phyloP scores from a whole-genome alignment of 2,329 filamentous ascomycete genomes.

The Colletotrichum neosansevieriae region DNA sequence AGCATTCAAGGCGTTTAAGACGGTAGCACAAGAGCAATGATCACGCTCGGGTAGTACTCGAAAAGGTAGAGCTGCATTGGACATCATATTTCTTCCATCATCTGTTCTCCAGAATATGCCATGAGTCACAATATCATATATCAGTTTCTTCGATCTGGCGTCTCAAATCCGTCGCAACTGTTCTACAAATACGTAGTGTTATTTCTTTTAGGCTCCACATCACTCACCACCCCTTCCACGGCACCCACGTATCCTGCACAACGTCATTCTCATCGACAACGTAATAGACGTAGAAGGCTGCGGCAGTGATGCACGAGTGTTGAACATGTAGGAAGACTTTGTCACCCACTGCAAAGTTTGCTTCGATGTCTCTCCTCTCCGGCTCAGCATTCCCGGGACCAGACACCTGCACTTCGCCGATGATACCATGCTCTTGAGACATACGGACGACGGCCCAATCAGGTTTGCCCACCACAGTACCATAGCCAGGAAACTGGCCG shows the following conservation, averaged over 20 bases:
- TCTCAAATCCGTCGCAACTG: no score
- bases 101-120: no score
- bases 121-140: no score
- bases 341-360: constrained; percentile 50
- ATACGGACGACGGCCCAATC: constrained; percentile 51
- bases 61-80: no score
- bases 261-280: constrained; percentile 51
- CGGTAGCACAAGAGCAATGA: no score
- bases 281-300: constrained; percentile 51
- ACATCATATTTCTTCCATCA: no score
- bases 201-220: fast-evolving
- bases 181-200: no score
- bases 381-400: constrained; percentile 37
- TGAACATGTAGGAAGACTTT: constrained; percentile 48
- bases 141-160: no score
- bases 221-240: constrained; percentile 52
- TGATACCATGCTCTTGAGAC: constrained; percentile 54
- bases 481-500: constrained; percentile 47
- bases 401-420: constrained; percentile 37
- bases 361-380: constrained; percentile 41
- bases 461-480: constrained; percentile 45
- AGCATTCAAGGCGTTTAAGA: no score
- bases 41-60: no score
- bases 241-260: constrained; percentile 51
- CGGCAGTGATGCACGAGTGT: constrained; percentile 54